Percentiles rank a stretch among this genome's conserved stretches.
Evolutionary conservation across 306 rosid genomes (phyloP).

Genomic region (Acacia melanoxylon): DNA sequence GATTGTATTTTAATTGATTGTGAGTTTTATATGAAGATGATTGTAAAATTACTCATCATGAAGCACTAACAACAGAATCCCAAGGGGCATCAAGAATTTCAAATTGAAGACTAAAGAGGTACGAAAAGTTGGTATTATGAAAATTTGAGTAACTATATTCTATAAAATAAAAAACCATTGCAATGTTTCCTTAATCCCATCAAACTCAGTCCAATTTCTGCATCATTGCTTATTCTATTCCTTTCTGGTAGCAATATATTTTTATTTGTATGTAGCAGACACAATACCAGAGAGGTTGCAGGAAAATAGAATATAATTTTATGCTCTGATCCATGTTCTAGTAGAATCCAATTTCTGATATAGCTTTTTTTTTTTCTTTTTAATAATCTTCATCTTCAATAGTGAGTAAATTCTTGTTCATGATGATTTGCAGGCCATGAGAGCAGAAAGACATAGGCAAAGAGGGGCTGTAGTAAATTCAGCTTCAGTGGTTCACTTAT

Average conservation of each 20-base stretch:
- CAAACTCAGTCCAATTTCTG: not conserved
- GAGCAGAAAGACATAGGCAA: constrained; percentile 53
- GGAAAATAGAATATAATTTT: not conserved
- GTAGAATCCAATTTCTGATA: constrained; percentile 2
- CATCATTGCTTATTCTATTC: not conserved
- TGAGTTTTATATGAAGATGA: no score
- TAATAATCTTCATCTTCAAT: constrained; percentile 22
- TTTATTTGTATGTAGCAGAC: not conserved
- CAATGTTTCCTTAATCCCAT: not conserved
- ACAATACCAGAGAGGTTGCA: not conserved
- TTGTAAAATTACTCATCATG: no score
- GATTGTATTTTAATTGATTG: no score
- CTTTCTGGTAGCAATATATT: not conserved
- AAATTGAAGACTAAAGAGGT: no score
- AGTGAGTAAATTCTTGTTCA: constrained; percentile 1
- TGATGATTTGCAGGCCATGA: constrained; percentile 51
- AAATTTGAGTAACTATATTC: no score
- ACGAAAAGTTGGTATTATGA: no score
- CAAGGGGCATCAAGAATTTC: no score
- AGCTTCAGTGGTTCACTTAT: no score
- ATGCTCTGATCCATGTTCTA: not conserved
- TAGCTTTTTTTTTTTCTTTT: not conserved
- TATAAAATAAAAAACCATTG: no score
- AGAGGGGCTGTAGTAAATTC: constrained; percentile 45
- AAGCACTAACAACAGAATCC: no score